Evolutionary conservation across 441 rosid genomes (phyloP), one percentile per base, ranked within the genome.

Genomic region (Raphanus hybrid): DNA sequence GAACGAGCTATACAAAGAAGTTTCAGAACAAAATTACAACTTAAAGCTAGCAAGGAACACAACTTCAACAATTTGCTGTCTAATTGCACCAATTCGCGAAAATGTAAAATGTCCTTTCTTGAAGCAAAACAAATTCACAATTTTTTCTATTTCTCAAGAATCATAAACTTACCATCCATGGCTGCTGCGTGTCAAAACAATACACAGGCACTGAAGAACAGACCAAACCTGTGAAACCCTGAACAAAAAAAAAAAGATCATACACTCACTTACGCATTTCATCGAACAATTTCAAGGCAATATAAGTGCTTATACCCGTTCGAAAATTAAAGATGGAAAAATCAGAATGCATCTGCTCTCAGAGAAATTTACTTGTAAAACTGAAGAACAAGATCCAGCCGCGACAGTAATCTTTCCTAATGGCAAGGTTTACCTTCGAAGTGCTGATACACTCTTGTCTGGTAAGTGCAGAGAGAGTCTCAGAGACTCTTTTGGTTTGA

Each of bases 91-190:
- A 29, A 29, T 29, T 29, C 32, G 32, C 32, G 32, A 29, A 29
- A 29, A 29, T 29, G 32, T 29, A 29, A 29, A 52, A 34, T 8
- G 7, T 2, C 6, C 7, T 67, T 10, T 10, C 14, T 29, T 61
- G 10, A 72, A 67, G 43, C 39, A 16, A 29, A 29, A 39, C 4
- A 50, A 12, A 69, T 50, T 63, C 26, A 27, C 27, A 68, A 0
- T 37, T 37, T 3, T 12, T 57, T 39, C 55, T 18, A 20, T 14
- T 11, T 9, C 69, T 8, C 59, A 70, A 34, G 14, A 15, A 74
- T 76, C 60, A 75, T 69, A 83, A 27, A 78, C 90, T 70, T 76
- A 88, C 97, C 92, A 81, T 89, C 97, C 96, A 91, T 92, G 87
- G 35, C 75, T 83, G 84, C 85, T 76, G 72, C 27, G 63, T 12